Conservation (phyloP, 1,284 basidiomycete species). For the Ganoderma resinaceum region DNA sequence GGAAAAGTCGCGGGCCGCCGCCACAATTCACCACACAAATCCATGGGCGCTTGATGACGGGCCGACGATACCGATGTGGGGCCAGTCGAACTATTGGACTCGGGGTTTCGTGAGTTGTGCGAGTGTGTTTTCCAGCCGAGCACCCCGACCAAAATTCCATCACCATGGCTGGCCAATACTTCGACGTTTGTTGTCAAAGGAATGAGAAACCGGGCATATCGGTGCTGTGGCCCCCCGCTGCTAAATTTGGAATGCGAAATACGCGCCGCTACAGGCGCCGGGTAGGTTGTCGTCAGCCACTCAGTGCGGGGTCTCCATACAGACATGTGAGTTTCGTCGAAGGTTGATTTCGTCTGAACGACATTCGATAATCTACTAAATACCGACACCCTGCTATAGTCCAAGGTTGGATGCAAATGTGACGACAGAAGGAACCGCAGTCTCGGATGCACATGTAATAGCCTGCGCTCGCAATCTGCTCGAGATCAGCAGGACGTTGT, state of each 20-base stretch:
- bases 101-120: too few species aligned
- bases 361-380: too few species aligned
- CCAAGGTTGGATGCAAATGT: too few species aligned
- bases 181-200: neutral
- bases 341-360: too few species aligned
- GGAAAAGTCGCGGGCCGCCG: neutral
- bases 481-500: neutral
- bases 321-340: too few species aligned
- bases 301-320: too few species aligned
- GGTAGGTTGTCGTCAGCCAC: neutral
- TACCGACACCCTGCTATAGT: too few species aligned
- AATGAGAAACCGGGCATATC: neutral
- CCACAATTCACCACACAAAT: neutral
- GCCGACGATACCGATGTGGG: neutral
- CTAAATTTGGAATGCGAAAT: neutral
- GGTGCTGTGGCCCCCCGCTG: neutral
- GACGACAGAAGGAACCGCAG: neutral
- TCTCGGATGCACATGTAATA: neutral
- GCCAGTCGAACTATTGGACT: too few species aligned
- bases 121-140: too few species aligned
- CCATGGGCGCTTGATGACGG: neutral
- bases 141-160: too few species aligned
- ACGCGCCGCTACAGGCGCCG: neutral
- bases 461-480: neutral
- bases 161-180: too few species aligned